phyloP scores from a whole-genome alignment of 805 yeast genomes.

The Ogataea methanolica region DNA sequence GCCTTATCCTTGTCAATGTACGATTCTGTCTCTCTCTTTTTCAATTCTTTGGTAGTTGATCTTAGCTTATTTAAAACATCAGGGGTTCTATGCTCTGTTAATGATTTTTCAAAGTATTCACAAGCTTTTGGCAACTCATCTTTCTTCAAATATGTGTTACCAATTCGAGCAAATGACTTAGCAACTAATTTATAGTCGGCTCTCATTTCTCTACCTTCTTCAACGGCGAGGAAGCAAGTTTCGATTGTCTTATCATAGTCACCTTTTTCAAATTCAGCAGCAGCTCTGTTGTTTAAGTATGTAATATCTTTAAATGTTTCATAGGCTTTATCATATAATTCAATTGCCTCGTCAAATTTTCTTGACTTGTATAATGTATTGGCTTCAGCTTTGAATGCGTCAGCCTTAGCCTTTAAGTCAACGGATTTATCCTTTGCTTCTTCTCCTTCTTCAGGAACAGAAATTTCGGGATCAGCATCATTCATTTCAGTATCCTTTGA shows the following conservation, averaged over 20 bases:
- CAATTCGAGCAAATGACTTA: slow-evolving; percentile 89
- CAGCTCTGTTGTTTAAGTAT: slow-evolving; percentile 92
- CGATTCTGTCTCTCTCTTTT: slow-evolving; percentile 68
- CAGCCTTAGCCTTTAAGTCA: slow-evolving; percentile 47
- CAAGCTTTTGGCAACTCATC: slow-evolving; percentile 71
- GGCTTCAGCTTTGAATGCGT: slow-evolving; percentile 75
- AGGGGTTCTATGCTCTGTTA: slow-evolving; percentile 97
- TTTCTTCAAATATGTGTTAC: slow-evolving; percentile 72
- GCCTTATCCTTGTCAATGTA: slow-evolving; percentile 90
- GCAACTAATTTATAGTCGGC: slow-evolving; percentile 91
- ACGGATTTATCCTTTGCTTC: slow-evolving; percentile 25
- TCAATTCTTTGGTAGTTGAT: slow-evolving; percentile 78
- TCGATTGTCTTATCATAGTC: slow-evolving; percentile 80
- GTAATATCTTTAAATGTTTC: slow-evolving; percentile 78
- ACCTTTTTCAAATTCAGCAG: slow-evolving; percentile 96
- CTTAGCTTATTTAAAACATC: slow-evolving; percentile 86
- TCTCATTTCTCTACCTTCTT: slow-evolving; percentile 81
- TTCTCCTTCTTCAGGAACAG: slow-evolving; percentile 29
- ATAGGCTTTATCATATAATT: slow-evolving; percentile 81
- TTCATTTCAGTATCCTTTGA: slow-evolving; percentile 32
- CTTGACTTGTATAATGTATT: slow-evolving; percentile 81
- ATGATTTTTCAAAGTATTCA: slow-evolving; percentile 77
- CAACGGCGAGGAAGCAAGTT: slow-evolving; percentile 80
- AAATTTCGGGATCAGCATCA: slow-evolving; percentile 25
- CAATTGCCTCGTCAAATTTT: slow-evolving; percentile 91